phyloP scores from a whole-genome alignment of 495 filamentous ascomycete species.

The Apiosordaria backusii region DNA sequence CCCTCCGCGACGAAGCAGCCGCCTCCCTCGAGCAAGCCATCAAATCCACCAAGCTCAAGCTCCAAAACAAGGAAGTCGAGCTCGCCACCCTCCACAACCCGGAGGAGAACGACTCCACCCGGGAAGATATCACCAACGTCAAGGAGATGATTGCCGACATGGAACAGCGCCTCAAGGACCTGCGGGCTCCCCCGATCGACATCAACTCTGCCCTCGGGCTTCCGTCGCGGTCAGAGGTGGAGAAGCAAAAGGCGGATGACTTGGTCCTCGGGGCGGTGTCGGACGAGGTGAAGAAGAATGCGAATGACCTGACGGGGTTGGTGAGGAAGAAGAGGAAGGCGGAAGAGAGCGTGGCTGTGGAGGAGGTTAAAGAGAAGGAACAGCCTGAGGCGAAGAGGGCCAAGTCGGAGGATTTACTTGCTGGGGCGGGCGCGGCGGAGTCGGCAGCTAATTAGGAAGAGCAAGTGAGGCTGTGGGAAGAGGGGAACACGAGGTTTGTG shows the following conservation, averaged over 20 bases:
- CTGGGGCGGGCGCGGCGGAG: not conserved
- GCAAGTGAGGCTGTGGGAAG: not conserved
- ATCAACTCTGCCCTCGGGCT: slow-evolving; percentile 51
- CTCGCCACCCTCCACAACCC: slow-evolving; percentile 50
- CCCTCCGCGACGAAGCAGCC: slow-evolving; percentile 70
- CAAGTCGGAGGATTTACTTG: slow-evolving; percentile 16
- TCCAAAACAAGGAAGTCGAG: slow-evolving; percentile 66
- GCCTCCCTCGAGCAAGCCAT: slow-evolving; percentile 79
- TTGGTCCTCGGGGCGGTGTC: slow-evolving; percentile 54
- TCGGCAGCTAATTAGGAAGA: not conserved
- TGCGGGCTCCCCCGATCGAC: slow-evolving; percentile 67
- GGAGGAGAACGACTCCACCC: slow-evolving; percentile 57
- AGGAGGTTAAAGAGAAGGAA: slow-evolving; percentile 21
- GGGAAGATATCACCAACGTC: slow-evolving; percentile 70
- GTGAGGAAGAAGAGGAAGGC: slow-evolving; percentile 72
- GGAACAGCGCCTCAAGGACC: slow-evolving; percentile 67
- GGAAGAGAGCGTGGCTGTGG: slow-evolving; percentile 25
- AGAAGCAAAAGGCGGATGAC: not conserved
- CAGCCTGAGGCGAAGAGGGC: slow-evolving; percentile 48
- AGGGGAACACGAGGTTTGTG: not conserved
- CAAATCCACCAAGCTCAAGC: slow-evolving; percentile 68
- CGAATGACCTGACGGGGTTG: slow-evolving; percentile 82
- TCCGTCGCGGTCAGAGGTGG: slow-evolving; percentile 15
- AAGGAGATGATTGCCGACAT: slow-evolving; percentile 85
- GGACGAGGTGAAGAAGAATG: slow-evolving; percentile 72